A percentile compares a stretch with the other conserved stretches of the same genome.
Evolutionary conservation across 768 basidiomycete genomes (phyloP).

Genomic region (Sporobolomyces roseus): DNA sequence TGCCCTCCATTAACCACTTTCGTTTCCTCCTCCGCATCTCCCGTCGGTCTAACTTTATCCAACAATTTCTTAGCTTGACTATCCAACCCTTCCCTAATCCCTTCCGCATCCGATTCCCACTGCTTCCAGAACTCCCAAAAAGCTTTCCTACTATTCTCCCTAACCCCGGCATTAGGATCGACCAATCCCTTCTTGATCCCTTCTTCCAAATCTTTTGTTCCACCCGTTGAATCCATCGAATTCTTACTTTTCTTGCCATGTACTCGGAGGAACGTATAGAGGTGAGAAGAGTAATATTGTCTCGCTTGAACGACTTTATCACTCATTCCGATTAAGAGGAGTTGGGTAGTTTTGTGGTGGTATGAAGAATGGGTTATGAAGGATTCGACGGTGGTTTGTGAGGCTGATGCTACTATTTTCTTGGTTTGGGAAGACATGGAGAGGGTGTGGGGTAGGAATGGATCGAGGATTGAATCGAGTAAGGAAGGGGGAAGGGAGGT

Average conservation of each 20-base stretch:
- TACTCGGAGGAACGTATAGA: conserved; percentile 68
- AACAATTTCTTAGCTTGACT: conserved; percentile 68
- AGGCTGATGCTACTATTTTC: conserved; percentile 80
- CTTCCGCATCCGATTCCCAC: conserved; percentile 67
- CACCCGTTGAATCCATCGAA: conserved; percentile 58
- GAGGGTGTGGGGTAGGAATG: conserved; percentile 68
- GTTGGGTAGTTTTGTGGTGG: conserved; percentile 63
- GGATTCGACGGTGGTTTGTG: conserved; percentile 66
- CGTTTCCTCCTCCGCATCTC: not conserved
- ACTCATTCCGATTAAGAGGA: conserved; percentile 64
- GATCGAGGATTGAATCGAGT: conserved; percentile 77
- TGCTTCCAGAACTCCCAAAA: conserved; percentile 77
- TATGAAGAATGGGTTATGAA: conserved; percentile 68
- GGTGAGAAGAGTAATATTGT: conserved; percentile 55
- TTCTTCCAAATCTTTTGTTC: conserved; percentile 69
- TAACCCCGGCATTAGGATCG: conserved; percentile 75
- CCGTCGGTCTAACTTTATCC: conserved; percentile 58
- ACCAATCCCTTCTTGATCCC: conserved; percentile 65
- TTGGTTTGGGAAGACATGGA: conserved; percentile 88
- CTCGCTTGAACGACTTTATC: conserved; percentile 80
- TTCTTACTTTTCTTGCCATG: conserved; percentile 61
- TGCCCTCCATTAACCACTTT: too few species aligned
- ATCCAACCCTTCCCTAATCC: conserved; percentile 62
- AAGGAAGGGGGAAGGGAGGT: conserved; percentile 56
- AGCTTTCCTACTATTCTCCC: conserved; percentile 64